Evolutionary conservation across 257 asterid genomes (phyloP).

Genomic region (Solanum ahanhuiri): DNA sequence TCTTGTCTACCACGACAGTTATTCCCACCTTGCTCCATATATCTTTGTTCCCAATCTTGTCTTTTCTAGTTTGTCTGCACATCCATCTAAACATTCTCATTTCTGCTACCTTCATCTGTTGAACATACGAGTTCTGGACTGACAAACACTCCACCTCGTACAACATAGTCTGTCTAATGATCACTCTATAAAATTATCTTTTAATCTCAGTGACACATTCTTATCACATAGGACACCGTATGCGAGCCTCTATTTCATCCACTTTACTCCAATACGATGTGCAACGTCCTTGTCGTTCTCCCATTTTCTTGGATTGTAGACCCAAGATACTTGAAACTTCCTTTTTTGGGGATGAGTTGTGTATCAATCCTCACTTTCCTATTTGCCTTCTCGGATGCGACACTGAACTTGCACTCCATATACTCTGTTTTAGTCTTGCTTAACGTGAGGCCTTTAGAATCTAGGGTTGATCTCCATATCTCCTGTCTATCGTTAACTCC

Average conservation of each 20-base stretch:
- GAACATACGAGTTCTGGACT: background rate
- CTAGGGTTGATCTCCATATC: background rate
- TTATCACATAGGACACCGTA: background rate
- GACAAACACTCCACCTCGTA: background rate
- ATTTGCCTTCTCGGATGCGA: background rate
- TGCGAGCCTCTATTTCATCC: background rate
- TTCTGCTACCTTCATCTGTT: background rate
- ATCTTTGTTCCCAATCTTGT: background rate
- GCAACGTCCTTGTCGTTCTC: background rate
- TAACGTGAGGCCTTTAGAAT: background rate
- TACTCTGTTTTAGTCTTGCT: background rate
- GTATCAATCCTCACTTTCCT: background rate
- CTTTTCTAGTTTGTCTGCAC: background rate
- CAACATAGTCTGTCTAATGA: background rate
- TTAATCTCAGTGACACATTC: background rate
- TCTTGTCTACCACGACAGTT: background rate
- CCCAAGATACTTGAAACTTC: background rate
- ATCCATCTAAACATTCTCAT: background rate
- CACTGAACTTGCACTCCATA: background rate
- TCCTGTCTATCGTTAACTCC: background rate
- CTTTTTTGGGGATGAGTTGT: background rate
- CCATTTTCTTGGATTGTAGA: background rate
- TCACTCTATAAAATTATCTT: background rate
- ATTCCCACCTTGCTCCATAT: background rate
- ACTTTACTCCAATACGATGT: background rate